phyloP scores from a whole-genome alignment of 306 rosid genomes.

The Pterocarpus santalinus region DNA sequence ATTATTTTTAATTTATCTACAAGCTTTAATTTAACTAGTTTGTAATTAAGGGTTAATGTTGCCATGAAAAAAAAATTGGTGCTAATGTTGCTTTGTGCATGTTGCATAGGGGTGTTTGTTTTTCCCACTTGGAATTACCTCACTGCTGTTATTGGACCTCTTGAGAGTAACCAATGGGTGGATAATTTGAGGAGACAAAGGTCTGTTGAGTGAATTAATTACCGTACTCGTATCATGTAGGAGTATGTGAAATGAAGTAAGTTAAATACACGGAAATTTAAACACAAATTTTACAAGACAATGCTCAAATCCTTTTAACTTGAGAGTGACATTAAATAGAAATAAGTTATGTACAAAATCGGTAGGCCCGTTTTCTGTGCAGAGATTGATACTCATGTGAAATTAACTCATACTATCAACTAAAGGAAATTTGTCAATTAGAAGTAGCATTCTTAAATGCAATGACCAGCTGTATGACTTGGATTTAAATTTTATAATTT shows the following conservation, averaged over 20 bases:
- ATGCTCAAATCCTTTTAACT: not conserved
- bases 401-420: too few species aligned
- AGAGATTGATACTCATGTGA: too few species aligned
- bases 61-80: not conserved
- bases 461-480: not conserved
- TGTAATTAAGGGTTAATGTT: not conserved
- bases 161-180: not conserved
- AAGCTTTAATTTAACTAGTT: constrained; percentile 16
- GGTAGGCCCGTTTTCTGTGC: too few species aligned
- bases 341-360: too few species aligned
- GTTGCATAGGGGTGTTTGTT: constrained; percentile 1
- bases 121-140: not conserved
- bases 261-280: too few species aligned
- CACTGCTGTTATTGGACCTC: constrained; percentile 6
- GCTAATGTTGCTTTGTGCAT: constrained; percentile 27
- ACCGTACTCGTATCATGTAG: not conserved
- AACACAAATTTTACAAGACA: not conserved
- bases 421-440: too few species aligned
- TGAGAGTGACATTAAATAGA: not conserved
- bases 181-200: not conserved
- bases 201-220: not conserved
- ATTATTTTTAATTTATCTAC: not conserved
- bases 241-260: too few species aligned
- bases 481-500: too few species aligned
- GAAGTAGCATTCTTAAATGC: too few species aligned